Evolutionary conservation across 2,329 filamentous ascomycete genomes (phyloP).

Genomic region (Iodosphaeria phyllophila): DNA sequence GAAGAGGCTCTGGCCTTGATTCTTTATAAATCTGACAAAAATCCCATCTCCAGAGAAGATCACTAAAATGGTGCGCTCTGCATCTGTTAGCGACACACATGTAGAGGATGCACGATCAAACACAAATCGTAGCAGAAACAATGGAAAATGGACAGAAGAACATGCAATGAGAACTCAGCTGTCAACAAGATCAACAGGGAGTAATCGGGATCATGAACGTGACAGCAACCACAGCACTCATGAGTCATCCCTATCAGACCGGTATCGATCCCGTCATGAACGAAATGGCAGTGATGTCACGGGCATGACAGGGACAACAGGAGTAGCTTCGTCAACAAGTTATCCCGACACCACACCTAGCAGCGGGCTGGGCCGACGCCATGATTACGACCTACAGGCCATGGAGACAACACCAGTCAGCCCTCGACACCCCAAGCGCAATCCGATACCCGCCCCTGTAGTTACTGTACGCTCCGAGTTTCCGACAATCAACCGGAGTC

Average conservation of each 20-base stretch:
- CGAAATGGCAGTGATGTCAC: conserved; percentile 68
- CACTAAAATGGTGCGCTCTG: conserved; percentile 77
- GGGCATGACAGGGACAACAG: too few relatives aligned
- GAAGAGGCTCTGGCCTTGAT: too few relatives aligned
- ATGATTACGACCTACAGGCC: conserved; percentile 90
- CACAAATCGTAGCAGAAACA: too few relatives aligned
- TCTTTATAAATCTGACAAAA: background rate
- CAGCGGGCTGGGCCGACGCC: conserved; percentile 50
- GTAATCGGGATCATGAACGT: conserved; percentile 14
- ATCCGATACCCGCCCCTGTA: conserved; percentile 74
- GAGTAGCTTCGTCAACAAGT: conserved; percentile 56
- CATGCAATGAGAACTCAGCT: too few relatives aligned
- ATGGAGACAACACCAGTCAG: conserved; percentile 77
- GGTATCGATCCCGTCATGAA: conserved; percentile 36
- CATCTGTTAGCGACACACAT: conserved; percentile 45
- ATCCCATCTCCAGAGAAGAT: conserved; percentile 55
- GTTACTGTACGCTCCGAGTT: conserved; percentile 97
- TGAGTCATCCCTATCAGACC: conserved; percentile 25
- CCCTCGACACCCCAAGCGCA: conserved; percentile 53
- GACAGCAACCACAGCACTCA: conserved; percentile 24
- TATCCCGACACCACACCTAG: conserved; percentile 64
- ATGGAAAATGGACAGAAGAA: too few relatives aligned
- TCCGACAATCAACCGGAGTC: conserved; percentile 77
- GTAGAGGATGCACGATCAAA: too few relatives aligned
- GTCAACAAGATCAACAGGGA: conserved; percentile 15